Conservation (phyloP, 257 asterid species). For the Oldenlandia corymbosa region DNA sequence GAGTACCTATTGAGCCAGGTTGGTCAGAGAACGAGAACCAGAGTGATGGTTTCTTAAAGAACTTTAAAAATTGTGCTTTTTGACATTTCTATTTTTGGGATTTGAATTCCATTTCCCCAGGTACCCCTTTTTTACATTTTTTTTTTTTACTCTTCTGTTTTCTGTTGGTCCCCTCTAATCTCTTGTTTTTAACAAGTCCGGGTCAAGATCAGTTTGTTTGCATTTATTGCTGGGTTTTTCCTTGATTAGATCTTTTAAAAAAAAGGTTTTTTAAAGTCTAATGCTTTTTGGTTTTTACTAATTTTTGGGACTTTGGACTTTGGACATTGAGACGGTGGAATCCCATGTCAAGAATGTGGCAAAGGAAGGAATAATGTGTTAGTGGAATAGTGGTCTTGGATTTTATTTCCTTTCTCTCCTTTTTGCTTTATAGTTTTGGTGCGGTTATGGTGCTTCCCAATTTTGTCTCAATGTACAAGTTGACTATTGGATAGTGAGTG, state of each 20-base stretch:
- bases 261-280: no score
- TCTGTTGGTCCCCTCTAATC: not conserved
- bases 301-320: no score
- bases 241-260: no score
- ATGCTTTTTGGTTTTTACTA: no score
- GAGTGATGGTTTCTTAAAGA: no score
- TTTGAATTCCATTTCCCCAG: not conserved
- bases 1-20: conserved; percentile 4
- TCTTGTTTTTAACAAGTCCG: not conserved
- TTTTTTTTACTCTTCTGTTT: not conserved
- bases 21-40: not conserved
- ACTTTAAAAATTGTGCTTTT: not conserved
- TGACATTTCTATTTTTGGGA: conserved; percentile 1
- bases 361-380: not conserved
- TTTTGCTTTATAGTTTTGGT: not conserved
- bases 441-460: conserved; percentile 11
- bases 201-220: conserved; percentile 5
- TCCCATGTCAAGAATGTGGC: conserved; percentile 4
- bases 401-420: no score
- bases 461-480: conserved; percentile 16
- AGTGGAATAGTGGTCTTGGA: conserved; percentile 18
- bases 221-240: not conserved
- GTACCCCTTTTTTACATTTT: not conserved
- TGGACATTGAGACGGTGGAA: conserved; percentile 6
- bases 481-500: conserved; percentile 1